These are phyloP conservation scores for Moringa oleifera DNA, from an alignment of 345 rosid genomes.

Conservation along the genomic window DNA sequence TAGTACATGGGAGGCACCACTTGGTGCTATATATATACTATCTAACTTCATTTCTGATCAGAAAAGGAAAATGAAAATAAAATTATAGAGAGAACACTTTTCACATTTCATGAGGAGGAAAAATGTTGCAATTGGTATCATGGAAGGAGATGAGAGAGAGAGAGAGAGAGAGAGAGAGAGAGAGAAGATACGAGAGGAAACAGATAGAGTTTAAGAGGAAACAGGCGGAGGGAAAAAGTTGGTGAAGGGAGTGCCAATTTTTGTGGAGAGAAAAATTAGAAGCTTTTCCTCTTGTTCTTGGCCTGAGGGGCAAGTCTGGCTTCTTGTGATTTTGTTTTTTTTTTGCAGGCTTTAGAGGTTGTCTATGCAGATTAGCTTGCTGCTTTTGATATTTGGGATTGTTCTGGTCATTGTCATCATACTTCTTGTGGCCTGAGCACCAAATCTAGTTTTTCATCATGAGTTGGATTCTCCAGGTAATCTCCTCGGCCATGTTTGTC, in stretches of 20 bases:
- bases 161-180: no score
- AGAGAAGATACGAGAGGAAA: no score
- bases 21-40: no score
- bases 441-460: no score
- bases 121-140: neutral
- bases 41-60: no score
- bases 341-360: neutral
- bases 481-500: no score
- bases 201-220: neutral
- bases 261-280: neutral
- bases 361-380: slow-evolving; percentile 59
- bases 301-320: neutral
- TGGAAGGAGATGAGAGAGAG: neutral
- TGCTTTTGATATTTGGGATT: slow-evolving; percentile 61
- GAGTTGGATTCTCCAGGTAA: no score
- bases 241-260: neutral
- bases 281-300: neutral
- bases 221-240: neutral
- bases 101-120: neutral
- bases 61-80: no score
- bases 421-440: slow-evolving; percentile 51
- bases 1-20: no score
- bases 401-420: slow-evolving; percentile 54
- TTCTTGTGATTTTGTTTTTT: neutral
- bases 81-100: neutral